Base-by-base conservation (phyloP, 352 stramenopile species). In the Pythium guiyangense region DNA sequence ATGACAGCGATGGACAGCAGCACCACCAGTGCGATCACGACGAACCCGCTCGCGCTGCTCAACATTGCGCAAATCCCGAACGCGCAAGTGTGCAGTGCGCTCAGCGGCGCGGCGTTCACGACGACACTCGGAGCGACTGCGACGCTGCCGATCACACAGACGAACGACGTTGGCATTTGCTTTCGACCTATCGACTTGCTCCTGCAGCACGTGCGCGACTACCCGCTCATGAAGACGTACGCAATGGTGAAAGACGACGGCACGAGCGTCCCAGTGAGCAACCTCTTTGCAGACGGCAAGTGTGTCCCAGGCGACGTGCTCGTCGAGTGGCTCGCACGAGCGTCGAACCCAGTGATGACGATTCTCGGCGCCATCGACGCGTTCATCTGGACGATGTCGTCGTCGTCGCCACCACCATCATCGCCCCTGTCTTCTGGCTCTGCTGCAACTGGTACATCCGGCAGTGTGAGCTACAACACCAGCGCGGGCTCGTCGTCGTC, bases 21-120 rank as follows among this genome's bases (percentile, higher is more conserved):
- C 29, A 34, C 10, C 58, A 1, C 27, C 52, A 25, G 34, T 47
- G 37, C 37, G 37, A 43, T n/a, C 11, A 43, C 37, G 3, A n/a
- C 11, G 1, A 26, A 63, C 6, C 42, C 63, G 12, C 37, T 54
- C 1, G 49, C 68, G 22, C 46, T 71, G 54, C 14, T 65, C 2
- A 42, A 58, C 12, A 44, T 74, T 6, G 25, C 60, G 3, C 66
- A 83, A 43, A 70, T 88, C 40, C 69, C 77, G 2, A 83, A 75
- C 29, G 58, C 72, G 31, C 66, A 76, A 49, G 77, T 73, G 42
- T 88, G 74, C 64, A 61, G 64, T n/a, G 66, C 71, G 5, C 70
- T 82, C 43, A 63, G 43, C 0, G 75, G 66, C 22, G 63, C 70
- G 20, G 11, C 49, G 1, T 84, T 86, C 66, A 72, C 55, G 34